Evolutionary conservation across 768 basidiomycete species (phyloP), one percentile per base, ranked within the genome.

Genomic region (Mycena crocata): DNA sequence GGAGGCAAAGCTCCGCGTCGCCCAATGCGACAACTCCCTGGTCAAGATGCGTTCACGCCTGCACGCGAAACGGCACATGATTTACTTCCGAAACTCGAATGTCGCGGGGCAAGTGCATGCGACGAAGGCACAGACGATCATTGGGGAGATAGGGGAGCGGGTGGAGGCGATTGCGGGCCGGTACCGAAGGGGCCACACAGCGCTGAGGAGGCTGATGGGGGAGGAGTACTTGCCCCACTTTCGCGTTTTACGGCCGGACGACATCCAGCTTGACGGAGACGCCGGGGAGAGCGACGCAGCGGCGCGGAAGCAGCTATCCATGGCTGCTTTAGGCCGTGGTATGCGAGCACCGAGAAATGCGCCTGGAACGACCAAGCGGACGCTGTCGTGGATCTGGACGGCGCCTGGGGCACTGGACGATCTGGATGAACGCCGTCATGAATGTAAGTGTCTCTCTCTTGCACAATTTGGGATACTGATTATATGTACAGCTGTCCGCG

Each of bases 61-160:
- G n/a, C 56, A 66, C 31, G 46, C 72, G 1, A 75, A 75, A 56
- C 63, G 60, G 5, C 65, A 67, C 14, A 59, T 75, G 56, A 62
- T 77, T 8, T 46, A 50, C 9, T 73, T 67, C 58, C 42, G 57
- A 5, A 59, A 59, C 31, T n/a, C 26, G 4, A 37, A 59, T 23
- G n/a, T 45, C 13, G 37, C 37, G 37, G 37, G 37, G 37, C 37
- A 37, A 37, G 37, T 37, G 37, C 37, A 37, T 17, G 37, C 44
- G 6, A 59, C 44, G 9, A 45, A 45, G 46, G 31, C 40, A 15
- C 17, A 1, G 10, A 46, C 28, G 40, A 19, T 58, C 17, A 58
- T 58, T 23, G 40, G 17, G 30, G 19, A 35, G 31, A 5, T 58
- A 7, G 57, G 57, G 40, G 57, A 44, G 26, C 57, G 42, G 5